A percentile compares a stretch with the other conserved stretches of the same genome.
phyloP scores from a whole-genome alignment of 1,284 basidiomycete species.

The Melampsora americana region DNA sequence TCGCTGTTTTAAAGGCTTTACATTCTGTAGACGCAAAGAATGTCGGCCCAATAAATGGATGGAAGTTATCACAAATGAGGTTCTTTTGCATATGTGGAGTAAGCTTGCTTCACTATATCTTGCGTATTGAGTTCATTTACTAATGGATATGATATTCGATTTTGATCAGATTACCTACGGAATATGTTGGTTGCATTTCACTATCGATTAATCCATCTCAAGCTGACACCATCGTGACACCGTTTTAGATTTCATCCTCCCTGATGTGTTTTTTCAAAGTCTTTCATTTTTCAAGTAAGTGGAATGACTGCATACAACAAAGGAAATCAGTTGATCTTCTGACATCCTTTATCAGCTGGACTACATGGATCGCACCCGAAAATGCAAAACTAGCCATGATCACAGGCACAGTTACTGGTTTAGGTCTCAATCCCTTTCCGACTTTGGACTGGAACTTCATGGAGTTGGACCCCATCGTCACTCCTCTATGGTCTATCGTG shows the following conservation, averaged over 20 bases:
- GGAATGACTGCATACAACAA: not conserved
- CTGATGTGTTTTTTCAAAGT: conserved; percentile 40
- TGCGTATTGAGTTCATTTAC: not conserved
- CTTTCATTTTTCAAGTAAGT: conserved; percentile 42
- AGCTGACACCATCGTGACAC: not conserved
- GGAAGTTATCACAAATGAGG: conserved; percentile 38
- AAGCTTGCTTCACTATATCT: not conserved
- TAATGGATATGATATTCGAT: not conserved
- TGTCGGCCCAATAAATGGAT: conserved; percentile 28
- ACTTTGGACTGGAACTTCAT: conserved; percentile 58
- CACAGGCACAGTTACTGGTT: conserved; percentile 50
- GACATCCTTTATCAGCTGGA: conserved; percentile 20
- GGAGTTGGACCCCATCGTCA: conserved; percentile 49
- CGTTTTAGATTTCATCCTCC: conserved; percentile 30
- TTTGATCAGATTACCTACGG: conserved; percentile 31
- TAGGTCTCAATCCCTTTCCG: conserved; percentile 55
- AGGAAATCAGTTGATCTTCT: not conserved
- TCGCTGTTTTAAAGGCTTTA: conserved; percentile 32
- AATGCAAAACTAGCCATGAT: conserved; percentile 44
- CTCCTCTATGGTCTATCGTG: conserved; percentile 51
- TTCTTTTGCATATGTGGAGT: conserved; percentile 30
- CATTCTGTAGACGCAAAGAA: conserved; percentile 18
- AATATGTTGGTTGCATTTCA: conserved; percentile 15
- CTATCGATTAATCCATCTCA: not conserved
- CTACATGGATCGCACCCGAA: conserved; percentile 42